A percentile compares a stretch with the other conserved stretches of the same genome.
Evolutionary conservation across 1,284 basidiomycete genomes (phyloP).

Genomic region (Limonomyces culmigenus): DNA sequence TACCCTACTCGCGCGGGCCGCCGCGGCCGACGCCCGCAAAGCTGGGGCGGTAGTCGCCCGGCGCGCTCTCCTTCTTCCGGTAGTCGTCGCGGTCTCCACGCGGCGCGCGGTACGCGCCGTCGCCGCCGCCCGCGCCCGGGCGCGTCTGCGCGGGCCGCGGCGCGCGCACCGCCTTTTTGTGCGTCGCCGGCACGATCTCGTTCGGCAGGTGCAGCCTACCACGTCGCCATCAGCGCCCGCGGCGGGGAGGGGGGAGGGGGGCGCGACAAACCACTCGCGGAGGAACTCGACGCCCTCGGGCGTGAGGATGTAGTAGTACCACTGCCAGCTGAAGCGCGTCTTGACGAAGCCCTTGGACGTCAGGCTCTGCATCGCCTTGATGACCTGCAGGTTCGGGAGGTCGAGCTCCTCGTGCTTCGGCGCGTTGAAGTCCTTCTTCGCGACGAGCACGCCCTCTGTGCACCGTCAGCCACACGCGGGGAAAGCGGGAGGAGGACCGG

Average conservation of each 20-base stretch:
- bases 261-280: slow-evolving; percentile 67
- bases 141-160: slow-evolving; percentile 60
- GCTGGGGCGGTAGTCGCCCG: slow-evolving; percentile 68
- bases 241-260: background rate
- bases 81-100: slow-evolving; percentile 84
- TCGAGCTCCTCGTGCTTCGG: slow-evolving; percentile 96
- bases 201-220: slow-evolving; percentile 86
- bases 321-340: slow-evolving; percentile 96
- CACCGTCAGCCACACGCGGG: no score
- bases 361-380: slow-evolving; percentile 98
- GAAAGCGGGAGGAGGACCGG: background rate
- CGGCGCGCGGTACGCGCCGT: slow-evolving; percentile 74
- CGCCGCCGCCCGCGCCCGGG: slow-evolving; percentile 35
- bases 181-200: slow-evolving; percentile 89
- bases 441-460: slow-evolving; percentile 92
- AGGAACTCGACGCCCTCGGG: slow-evolving; percentile 92
- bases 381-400: slow-evolving; percentile 94
- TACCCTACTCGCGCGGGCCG: slow-evolving; percentile 42
- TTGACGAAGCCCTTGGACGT: slow-evolving; percentile 94
- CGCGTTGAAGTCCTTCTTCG: slow-evolving; percentile 98
- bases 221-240: background rate
- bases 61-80: slow-evolving; percentile 71
- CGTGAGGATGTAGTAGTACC: slow-evolving; percentile 90
- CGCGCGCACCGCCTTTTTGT: slow-evolving; percentile 81
- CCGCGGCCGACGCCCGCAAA: slow-evolving; percentile 82